Conservation (phyloP, 257 asterid species). For the Jasminum sambac region DNA sequence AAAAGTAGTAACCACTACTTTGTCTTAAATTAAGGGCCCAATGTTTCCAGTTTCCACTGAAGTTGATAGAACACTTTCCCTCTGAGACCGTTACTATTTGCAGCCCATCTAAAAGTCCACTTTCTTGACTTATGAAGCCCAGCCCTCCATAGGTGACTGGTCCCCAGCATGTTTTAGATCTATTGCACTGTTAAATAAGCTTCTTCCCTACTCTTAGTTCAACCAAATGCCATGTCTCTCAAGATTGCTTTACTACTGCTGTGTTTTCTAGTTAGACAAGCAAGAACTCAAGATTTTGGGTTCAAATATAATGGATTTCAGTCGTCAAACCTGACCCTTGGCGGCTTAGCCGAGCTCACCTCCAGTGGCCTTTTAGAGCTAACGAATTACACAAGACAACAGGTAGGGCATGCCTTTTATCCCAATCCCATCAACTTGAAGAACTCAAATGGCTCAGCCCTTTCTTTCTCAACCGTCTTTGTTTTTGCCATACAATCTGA, state of each 20-base stretch:
- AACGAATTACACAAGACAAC: slow-evolving; percentile 43
- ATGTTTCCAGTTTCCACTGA: too few species aligned
- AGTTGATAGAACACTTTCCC: too few species aligned
- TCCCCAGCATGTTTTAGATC: too few species aligned
- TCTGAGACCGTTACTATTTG: too few species aligned
- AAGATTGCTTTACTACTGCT: not conserved
- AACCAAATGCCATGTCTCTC: not conserved
- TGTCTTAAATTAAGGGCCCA: too few species aligned
- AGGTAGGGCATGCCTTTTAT: slow-evolving; percentile 58
- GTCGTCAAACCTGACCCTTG: slow-evolving; percentile 39
- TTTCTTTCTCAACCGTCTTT: slow-evolving; percentile 60
- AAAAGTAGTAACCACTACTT: too few species aligned
- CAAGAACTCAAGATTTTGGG: not conserved
- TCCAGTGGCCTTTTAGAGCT: slow-evolving; percentile 47
- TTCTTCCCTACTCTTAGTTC: not conserved
- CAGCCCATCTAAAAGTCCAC: too few species aligned
- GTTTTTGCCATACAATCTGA: slow-evolving; percentile 57
- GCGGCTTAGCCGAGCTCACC: slow-evolving; percentile 49
- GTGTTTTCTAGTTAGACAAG: not conserved
- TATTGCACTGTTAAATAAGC: not conserved
- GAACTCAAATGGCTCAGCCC: slow-evolving; percentile 28
- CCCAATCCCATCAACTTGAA: slow-evolving; percentile 49
- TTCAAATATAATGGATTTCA: slow-evolving; percentile 48
- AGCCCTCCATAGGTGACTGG: not conserved
- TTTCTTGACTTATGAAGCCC: not conserved